phyloP scores from a whole-genome alignment of 495 filamentous ascomycete genomes.

The Hypoxylon crocopeplum region DNA sequence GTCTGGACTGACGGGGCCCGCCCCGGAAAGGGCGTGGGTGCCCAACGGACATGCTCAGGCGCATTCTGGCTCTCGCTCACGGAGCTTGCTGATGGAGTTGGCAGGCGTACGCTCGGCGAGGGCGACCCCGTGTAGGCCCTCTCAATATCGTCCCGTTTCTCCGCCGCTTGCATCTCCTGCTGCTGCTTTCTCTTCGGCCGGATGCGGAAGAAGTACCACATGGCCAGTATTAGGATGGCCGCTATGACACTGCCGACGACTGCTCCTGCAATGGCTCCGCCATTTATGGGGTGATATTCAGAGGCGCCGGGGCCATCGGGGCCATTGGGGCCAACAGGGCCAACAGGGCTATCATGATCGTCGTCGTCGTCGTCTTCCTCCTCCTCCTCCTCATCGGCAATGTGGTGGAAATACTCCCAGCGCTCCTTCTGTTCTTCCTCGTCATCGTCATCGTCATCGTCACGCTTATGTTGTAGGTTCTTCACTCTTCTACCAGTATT shows the following conservation, averaged over 20 bases:
- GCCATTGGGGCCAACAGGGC: no score
- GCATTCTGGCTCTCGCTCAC: background rate
- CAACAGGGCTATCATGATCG: no score
- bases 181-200: constrained; percentile 28
- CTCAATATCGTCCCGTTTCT: constrained; percentile 29
- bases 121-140: constrained; percentile 9
- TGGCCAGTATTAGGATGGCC: constrained; percentile 8
- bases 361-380: constrained; percentile 1
- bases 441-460: background rate
- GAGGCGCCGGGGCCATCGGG: no score
- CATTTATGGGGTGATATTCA: no score
- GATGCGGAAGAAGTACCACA: constrained; percentile 30
- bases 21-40: constrained; percentile 19
- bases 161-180: constrained; percentile 1
- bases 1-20: constrained; percentile 20
- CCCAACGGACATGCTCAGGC: constrained; percentile 17
- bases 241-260: constrained; percentile 22
- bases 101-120: background rate
- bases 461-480: background rate
- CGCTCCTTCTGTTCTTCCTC: constrained; percentile 1
- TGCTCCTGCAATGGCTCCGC: constrained; percentile 10
- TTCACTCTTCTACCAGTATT: background rate
- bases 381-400: background rate
- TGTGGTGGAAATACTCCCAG: background rate
- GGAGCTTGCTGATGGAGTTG: background rate